Percentiles rank a stretch among this genome's conserved stretches.
phyloP scores from a whole-genome alignment of 208 protist genomes.

The Trypanosomatidae sp. region DNA sequence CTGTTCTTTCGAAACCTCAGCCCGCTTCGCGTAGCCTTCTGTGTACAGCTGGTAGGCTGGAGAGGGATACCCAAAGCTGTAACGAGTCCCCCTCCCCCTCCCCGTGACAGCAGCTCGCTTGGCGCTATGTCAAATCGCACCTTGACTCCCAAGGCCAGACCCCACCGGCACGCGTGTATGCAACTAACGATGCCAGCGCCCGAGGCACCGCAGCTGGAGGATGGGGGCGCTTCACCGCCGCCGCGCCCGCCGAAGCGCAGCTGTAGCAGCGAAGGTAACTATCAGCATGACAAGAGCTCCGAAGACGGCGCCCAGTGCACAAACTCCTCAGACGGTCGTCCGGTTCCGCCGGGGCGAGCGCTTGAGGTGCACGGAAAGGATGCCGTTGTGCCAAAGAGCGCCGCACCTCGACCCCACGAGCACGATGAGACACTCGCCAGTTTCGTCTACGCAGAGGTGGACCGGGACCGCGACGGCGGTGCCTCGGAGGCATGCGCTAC shows the following conservation, averaged over 20 bases:
- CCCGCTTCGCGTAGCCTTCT: not conserved
- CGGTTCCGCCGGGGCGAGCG: not conserved
- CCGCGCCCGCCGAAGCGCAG: constrained; percentile 18
- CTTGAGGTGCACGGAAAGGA: not conserved
- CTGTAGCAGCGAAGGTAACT: not conserved
- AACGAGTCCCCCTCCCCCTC: not conserved
- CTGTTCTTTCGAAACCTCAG: not conserved
- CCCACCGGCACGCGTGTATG: not conserved
- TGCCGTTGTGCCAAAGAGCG: not conserved
- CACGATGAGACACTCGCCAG: not conserved
- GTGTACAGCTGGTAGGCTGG: not conserved
- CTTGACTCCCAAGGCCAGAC: not conserved
- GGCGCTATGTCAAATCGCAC: not conserved
- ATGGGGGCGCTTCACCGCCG: constrained; percentile 20
- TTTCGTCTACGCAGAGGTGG: not conserved
- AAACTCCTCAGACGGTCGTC: not conserved
- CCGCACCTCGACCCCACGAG: not conserved
- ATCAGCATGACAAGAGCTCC: not conserved
- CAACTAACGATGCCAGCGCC: not conserved
- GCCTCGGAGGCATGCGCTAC: not conserved
- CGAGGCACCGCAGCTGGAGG: not conserved
- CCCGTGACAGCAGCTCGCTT: not conserved
- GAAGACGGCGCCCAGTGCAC: not conserved
- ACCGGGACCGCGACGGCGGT: not conserved
- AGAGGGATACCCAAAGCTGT: not conserved